phyloP scores from a whole-genome alignment of 306 rosid species.

The Dryas alaskensis region DNA sequence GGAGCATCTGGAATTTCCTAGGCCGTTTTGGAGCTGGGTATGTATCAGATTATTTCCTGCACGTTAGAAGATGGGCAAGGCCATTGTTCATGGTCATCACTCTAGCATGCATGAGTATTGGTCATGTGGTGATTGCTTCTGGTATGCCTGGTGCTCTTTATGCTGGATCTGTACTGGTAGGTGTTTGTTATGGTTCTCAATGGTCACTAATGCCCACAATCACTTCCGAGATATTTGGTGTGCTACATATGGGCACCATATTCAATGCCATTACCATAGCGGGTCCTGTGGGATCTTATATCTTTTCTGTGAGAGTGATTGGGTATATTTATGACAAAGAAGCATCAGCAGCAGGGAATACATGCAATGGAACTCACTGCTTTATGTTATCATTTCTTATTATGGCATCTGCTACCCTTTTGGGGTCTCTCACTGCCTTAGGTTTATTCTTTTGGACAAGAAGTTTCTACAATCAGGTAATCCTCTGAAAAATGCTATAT shows the following conservation, averaged over 20 bases:
- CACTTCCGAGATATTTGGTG: constrained; percentile 29
- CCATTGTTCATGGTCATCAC: constrained; percentile 35
- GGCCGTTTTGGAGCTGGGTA: constrained; percentile 30
- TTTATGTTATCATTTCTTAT: constrained; percentile 50
- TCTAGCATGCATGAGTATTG: constrained; percentile 27
- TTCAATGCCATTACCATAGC: constrained; percentile 27
- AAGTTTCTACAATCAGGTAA: constrained; percentile 43
- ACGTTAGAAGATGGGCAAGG: constrained; percentile 26
- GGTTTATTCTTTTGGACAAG: constrained; percentile 53
- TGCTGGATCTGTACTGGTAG: constrained; percentile 20
- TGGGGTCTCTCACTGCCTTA: constrained; percentile 52
- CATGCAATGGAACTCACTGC: constrained; percentile 51
- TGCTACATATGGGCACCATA: constrained; percentile 33
- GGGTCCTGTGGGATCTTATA: constrained; percentile 26
- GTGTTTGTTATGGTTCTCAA: constrained; percentile 32
- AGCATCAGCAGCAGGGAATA: constrained; percentile 29
- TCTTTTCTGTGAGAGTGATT: constrained; percentile 32
- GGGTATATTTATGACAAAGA: constrained; percentile 29
- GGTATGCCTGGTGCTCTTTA: constrained; percentile 22
- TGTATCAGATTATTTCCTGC: constrained; percentile 26
- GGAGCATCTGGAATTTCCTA: constrained; percentile 37
- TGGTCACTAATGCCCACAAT: constrained; percentile 39
- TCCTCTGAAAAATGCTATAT: constrained; percentile 32
- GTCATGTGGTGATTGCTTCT: constrained; percentile 21
- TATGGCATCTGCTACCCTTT: constrained; percentile 48